Evolutionary conservation across 768 basidiomycete species (phyloP).

Genomic region (Auriscalpium orientale): DNA sequence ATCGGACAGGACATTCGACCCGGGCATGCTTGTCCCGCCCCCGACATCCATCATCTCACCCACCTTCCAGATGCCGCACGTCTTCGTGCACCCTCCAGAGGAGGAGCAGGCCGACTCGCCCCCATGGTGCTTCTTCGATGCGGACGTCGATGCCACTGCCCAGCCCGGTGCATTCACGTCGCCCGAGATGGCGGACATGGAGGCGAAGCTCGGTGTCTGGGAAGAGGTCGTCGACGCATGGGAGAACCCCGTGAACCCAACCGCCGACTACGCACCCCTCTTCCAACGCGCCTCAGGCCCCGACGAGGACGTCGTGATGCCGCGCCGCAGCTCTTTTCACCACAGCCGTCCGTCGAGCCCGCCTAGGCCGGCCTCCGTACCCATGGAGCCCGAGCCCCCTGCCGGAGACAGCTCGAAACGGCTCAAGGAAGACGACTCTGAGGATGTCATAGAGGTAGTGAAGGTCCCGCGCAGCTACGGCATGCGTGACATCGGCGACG

Average conservation of each 20-base stretch:
- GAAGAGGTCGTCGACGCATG: constrained; percentile 21
- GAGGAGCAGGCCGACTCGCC: constrained; percentile 28
- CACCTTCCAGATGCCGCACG: constrained; percentile 23
- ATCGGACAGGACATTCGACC: constrained; percentile 3
- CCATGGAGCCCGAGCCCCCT: neutral
- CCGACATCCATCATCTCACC: constrained; percentile 20
- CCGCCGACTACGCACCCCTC: constrained; percentile 23
- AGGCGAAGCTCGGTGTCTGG: constrained; percentile 20
- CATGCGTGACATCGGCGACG: constrained; percentile 18
- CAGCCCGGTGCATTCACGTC: constrained; percentile 14
- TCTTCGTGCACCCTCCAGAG: constrained; percentile 30
- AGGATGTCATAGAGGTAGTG: constrained; percentile 29
- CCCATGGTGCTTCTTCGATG: constrained; percentile 29
- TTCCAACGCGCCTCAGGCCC: constrained; percentile 20
- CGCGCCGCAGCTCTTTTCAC: constrained; percentile 16
- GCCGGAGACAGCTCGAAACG: constrained; percentile 9
- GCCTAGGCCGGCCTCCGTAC: constrained; percentile 1
- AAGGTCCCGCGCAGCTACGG: constrained; percentile 26
- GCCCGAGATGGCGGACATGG: constrained; percentile 25
- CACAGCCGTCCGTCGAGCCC: neutral
- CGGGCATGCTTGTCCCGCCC: constrained; percentile 17
- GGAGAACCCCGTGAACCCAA: constrained; percentile 17
- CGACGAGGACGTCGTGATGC: constrained; percentile 22
- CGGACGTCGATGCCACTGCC: constrained; percentile 12
- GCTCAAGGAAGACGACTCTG: constrained; percentile 12